Conservation (phyloP, 306 rosid genomes). For the Canavalia ensiformis region DNA sequence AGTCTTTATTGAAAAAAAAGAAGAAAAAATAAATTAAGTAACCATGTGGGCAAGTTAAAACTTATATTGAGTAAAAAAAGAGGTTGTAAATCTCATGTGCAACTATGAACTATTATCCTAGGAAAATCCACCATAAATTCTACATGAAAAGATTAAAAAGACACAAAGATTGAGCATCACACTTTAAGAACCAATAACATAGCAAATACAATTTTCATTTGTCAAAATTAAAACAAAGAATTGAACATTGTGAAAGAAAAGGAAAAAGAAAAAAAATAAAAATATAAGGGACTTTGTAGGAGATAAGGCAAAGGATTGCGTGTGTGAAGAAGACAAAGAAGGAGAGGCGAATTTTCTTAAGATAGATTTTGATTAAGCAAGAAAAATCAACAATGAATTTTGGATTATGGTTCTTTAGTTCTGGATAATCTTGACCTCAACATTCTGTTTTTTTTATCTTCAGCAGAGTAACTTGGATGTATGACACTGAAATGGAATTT, state of each 20-base stretch:
- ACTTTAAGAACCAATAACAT: slow-evolving; percentile 32
- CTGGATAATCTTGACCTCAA: no score
- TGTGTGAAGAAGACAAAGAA: slow-evolving; percentile 60
- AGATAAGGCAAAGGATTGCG: slow-evolving; percentile 60
- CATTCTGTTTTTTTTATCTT: no score
- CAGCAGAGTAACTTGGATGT: no score
- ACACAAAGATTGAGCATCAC: neutral
- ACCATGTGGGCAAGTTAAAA: slow-evolving; percentile 20
- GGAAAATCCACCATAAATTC: neutral
- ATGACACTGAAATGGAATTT: no score
- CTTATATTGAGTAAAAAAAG: neutral
- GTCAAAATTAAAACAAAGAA: no score
- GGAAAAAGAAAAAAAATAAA: neutral
- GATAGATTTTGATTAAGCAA: no score
- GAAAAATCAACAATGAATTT: no score
- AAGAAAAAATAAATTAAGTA: neutral
- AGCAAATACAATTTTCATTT: slow-evolving; percentile 21
- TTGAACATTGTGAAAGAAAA: neutral
- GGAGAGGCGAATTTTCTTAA: no score
- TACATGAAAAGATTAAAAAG: slow-evolving; percentile 2
- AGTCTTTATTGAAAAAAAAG: neutral
- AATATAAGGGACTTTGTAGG: slow-evolving; percentile 67
- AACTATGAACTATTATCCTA: slow-evolving; percentile 6
- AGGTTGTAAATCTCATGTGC: neutral
- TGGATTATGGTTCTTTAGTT: no score